Conservation (phyloP, 768 basidiomycete genomes). For the Pleurotus salmoneostramineus region DNA sequence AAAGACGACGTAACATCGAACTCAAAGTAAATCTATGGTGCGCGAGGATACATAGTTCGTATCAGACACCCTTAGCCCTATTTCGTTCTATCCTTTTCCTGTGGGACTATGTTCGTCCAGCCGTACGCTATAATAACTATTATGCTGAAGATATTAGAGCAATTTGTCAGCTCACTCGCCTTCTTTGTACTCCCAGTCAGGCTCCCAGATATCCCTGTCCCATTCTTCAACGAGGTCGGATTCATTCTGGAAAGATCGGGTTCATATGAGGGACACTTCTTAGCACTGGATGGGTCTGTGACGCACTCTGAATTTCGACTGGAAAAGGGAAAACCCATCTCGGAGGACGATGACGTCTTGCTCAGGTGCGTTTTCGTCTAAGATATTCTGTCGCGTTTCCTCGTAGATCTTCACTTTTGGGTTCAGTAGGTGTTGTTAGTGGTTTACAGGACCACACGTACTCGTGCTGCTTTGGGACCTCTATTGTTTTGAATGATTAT, state of each 20-base stretch:
- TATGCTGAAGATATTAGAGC: background rate
- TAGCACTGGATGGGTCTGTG: background rate
- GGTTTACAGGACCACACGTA: constrained; percentile 25
- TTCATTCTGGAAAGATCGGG: constrained; percentile 45
- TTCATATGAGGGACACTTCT: background rate
- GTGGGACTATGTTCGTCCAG: background rate
- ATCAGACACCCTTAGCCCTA: background rate
- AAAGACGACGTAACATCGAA: background rate
- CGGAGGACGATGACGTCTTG: constrained; percentile 64
- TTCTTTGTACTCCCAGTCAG: constrained; percentile 28
- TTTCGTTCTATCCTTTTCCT: background rate
- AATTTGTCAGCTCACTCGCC: background rate
- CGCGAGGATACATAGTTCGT: background rate
- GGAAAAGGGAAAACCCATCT: constrained; percentile 73
- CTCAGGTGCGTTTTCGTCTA: constrained; percentile 33
- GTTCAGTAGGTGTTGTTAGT: constrained; percentile 7
- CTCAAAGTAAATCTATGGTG: background rate
- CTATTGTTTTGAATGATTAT: constrained; percentile 27
- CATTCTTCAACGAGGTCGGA: constrained; percentile 73
- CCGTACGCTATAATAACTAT: background rate
- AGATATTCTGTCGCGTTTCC: constrained; percentile 49
- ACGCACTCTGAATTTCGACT: constrained; percentile 60
- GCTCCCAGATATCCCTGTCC: constrained; percentile 62
- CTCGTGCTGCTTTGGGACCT: constrained; percentile 76
- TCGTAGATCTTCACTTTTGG: constrained; percentile 52